Base-by-base conservation (phyloP, 2,329 filamentous ascomycete genomes). In the Tolypocladium pustulatum region DNA sequence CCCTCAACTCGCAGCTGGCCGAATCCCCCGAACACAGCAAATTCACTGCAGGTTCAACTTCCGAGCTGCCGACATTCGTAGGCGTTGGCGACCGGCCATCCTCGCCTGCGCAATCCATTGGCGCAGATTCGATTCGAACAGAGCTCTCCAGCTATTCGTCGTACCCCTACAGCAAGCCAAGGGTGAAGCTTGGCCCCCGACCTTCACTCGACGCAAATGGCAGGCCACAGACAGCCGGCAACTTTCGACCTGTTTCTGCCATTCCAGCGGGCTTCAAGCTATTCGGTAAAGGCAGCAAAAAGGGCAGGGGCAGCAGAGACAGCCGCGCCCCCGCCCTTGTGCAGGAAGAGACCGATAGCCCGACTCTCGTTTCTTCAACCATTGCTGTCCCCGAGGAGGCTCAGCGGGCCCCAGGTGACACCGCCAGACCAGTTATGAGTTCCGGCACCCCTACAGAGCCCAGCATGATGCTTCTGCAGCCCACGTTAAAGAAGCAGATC, bases 101-200 rank as follows among this genome's bases (percentile, higher is more conserved):
- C 10, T 81, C 79, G 2, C 75, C 79, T 2, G 65, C 75, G 13
- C 73, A 72, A 54, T 78, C 77, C 0, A 66, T 74, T 32, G 78
- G 79, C 51, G 74, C 77, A 22, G 67, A 67, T 34, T 79, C 81
- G 15, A 71, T 75, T 30, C 76, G 79, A 52, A 72, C 76, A 7
- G 82, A 86, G 13, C 65, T 80, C 38, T 80, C 79, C 66, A 75
- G 72, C 63, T 78, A 78, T 60, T 71, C 75, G 30, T 75, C 78
- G 15, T 81, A 82, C 62, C 70, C 73, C 46, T 79, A 78, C 64
- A 75, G 77, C 65, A 91, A 89, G 67, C 88, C 87, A 51, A 97
- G 95, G 71, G 86, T 96, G 58, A 97, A 95, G 73, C 82, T 96
- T 51, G 94, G 87, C 1, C 93, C 94, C 12, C 83, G 93, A 53